Evolutionary conservation across 148 eudicot species (phyloP), one percentile per base, ranked within the genome.

Genomic region (Bassia scoparia): DNA sequence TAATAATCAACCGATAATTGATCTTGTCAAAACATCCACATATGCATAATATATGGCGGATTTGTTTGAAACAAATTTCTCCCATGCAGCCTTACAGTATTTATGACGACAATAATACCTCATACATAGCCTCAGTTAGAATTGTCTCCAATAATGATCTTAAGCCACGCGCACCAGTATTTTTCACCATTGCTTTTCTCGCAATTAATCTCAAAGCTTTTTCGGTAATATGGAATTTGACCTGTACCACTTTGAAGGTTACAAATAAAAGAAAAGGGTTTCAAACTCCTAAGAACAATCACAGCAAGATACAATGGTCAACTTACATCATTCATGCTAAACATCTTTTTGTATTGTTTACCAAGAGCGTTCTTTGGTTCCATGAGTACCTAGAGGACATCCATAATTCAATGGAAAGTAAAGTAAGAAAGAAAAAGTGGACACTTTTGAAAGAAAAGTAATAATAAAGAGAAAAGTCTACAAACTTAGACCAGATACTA

Each of bases 351-450:
- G 84, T 96, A 96, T 81, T 96, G 99, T 86, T 96, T 96, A 76
- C 90, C 91, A 65, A 92, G 83, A 61, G 99, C 97, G 84, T 96
- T 96, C 82, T 85, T 96, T 14, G 99, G 99, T 87, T 96, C 92
- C 63, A 87, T 88, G 74, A 96, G 86, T 61, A 96, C 99, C 99
- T 96, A 75, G 65, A 79, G 62, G 77, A 59, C 41, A 73, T 33
- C 7, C 29, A 50, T 17, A 17, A 48, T 15, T 46, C 10, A 49
- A 4, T 41, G 46, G 46, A 41, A 41, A 41, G 12, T 14, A 41
- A 41, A 41, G 0, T 41, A 41, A 2, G 1, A 18, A 52, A 27
- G 50, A 13, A 29, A 43, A n/a, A 35, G n/a, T n/a, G n/a, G n/a
- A n/a, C n/a, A n/a, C n/a, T n/a, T n/a, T n/a, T n/a, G n/a, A 74